A percentile compares a stretch with the other conserved stretches of the same genome.
Conservation (phyloP, 805 yeast genomes). For the Spencermartinsiella europaea region DNA sequence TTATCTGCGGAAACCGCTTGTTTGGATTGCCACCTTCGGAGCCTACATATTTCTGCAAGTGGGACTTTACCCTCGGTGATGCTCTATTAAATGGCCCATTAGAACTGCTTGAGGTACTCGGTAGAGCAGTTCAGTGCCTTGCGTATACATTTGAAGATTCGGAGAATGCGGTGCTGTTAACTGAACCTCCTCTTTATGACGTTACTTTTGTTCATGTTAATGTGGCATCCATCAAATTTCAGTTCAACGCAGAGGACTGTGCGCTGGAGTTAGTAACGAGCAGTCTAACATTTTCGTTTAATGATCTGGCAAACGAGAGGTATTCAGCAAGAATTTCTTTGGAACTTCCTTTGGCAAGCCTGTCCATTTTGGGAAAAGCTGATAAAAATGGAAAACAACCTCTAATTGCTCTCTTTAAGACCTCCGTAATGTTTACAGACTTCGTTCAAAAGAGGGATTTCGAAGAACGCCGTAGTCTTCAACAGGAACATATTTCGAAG, state of each 20-base stretch:
- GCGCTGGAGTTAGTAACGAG: constrained; percentile 25
- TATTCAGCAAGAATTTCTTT: constrained; percentile 54
- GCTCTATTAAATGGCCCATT: constrained; percentile 50
- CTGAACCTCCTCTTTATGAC: constrained; percentile 57
- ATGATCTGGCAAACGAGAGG: constrained; percentile 65
- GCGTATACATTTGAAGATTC: constrained; percentile 62
- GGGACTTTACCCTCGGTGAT: constrained; percentile 75
- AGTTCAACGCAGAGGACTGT: constrained; percentile 34
- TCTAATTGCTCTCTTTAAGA: constrained; percentile 41
- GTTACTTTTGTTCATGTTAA: constrained; percentile 59
- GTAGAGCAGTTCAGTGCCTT: constrained; percentile 41
- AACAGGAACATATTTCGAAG: constrained; percentile 56
- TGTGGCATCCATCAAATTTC: constrained; percentile 44
- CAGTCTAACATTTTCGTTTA: constrained; percentile 39
- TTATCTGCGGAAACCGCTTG: constrained; percentile 83
- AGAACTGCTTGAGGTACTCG: constrained; percentile 32
- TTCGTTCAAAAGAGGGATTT: constrained; percentile 51
- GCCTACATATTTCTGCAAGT: constrained; percentile 82
- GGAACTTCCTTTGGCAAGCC: constrained; percentile 43
- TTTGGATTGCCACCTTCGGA: constrained; percentile 88
- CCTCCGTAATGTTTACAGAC: constrained; percentile 56
- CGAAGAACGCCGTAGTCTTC: constrained; percentile 43
- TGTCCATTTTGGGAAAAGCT: constrained; percentile 28
- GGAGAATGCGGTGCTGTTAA: constrained; percentile 66
- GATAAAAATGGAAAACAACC: constrained; percentile 12